phyloP scores from a whole-genome alignment of 768 basidiomycete species.

The Lactifluus subvellereus region DNA sequence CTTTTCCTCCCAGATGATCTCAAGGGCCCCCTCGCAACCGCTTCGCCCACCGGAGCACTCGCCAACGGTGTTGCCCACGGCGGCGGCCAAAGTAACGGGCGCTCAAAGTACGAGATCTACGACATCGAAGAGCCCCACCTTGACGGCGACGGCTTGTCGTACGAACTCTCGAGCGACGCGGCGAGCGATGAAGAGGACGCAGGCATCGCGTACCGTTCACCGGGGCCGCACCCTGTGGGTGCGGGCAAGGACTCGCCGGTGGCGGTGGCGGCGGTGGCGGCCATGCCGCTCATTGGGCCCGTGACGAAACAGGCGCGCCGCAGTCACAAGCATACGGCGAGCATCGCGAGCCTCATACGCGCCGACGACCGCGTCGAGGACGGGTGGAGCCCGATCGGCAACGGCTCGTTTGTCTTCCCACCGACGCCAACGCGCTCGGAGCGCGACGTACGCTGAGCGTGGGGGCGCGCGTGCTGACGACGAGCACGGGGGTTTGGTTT shows the following conservation, averaged over 20 bases:
- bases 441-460: not conserved
- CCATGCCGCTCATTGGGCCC: slow-evolving; percentile 32
- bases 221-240: slow-evolving; percentile 28
- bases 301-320: slow-evolving; percentile 31
- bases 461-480: not conserved
- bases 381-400: slow-evolving; percentile 71
- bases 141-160: slow-evolving; percentile 44
- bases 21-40: slow-evolving; percentile 46
- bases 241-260: slow-evolving; percentile 25
- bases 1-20: slow-evolving; percentile 79
- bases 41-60: slow-evolving; percentile 45
- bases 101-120: slow-evolving; percentile 71
- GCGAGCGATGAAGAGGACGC: slow-evolving; percentile 61
- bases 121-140: slow-evolving; percentile 58
- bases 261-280: slow-evolving; percentile 35
- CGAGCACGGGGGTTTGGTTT: too few relatives aligned
- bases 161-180: slow-evolving; percentile 46
- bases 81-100: slow-evolving; percentile 27
- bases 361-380: slow-evolving; percentile 76
- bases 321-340: slow-evolving; percentile 73
- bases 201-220: slow-evolving; percentile 67
- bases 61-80: slow-evolving; percentile 21
- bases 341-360: slow-evolving; percentile 75
- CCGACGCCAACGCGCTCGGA: slow-evolving; percentile 31
- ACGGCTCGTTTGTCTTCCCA: slow-evolving; percentile 47